Percentiles rank a stretch among this genome's conserved stretches.
Conservation (phyloP, 768 basidiomycete genomes). For the Kwoniella newhampshirensis region DNA sequence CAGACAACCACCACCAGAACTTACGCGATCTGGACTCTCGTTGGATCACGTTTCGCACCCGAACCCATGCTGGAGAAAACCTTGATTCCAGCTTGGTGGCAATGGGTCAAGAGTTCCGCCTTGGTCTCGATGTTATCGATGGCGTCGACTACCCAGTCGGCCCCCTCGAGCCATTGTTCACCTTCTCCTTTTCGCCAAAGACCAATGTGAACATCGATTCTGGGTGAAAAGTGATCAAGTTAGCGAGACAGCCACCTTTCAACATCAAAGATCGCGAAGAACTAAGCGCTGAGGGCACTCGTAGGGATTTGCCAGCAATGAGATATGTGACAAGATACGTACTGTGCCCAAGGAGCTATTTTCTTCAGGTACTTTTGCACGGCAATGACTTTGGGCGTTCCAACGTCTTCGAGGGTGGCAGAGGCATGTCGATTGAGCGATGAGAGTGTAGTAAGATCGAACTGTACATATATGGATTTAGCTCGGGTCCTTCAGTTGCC, state of each 20-base stretch:
- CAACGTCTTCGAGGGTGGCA: constrained; percentile 83
- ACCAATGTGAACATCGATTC: constrained; percentile 75
- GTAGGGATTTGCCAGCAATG: no score
- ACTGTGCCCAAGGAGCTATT: constrained; percentile 78
- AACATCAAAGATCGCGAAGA: no score
- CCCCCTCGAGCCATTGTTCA: constrained; percentile 69
- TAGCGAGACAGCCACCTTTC: not conserved
- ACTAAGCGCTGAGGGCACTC: no score
- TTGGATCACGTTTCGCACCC: constrained; percentile 90
- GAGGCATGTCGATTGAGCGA: constrained; percentile 94
- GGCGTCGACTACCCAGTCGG: constrained; percentile 97
- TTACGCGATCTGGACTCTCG: constrained; percentile 78
- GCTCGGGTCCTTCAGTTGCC: not conserved
- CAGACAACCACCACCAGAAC: constrained; percentile 4
- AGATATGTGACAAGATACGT: constrained; percentile 10
- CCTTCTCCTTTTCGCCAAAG: constrained; percentile 82
- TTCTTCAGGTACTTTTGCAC: constrained; percentile 64
- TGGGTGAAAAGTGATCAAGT: constrained; percentile 8
- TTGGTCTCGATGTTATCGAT: constrained; percentile 98
- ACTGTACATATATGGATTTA: constrained; percentile 67
- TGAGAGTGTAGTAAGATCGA: constrained; percentile 92
- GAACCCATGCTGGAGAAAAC: constrained; percentile 98
- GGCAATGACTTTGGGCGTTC: constrained; percentile 84
- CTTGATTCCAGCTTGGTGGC: constrained; percentile 74
- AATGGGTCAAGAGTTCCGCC: constrained; percentile 87